Percentiles rank a stretch among this genome's conserved stretches.
Evolutionary conservation across 805 yeast species (phyloP).

Genomic region (Myxozyma geophila): DNA sequence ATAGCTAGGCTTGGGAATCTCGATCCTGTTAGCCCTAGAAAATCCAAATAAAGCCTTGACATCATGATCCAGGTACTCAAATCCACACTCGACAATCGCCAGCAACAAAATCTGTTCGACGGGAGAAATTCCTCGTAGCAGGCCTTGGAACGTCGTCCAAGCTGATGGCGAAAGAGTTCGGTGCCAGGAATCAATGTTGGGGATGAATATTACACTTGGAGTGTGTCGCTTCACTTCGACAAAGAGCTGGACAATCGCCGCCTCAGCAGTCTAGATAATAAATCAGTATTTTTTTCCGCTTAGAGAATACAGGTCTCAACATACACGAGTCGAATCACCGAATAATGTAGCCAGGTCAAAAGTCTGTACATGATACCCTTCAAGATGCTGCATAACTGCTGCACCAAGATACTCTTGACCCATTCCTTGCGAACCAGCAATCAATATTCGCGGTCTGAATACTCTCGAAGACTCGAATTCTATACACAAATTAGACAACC

Average conservation of each 20-base stretch:
- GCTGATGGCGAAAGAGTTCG: conserved; percentile 70
- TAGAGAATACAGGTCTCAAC: neutral
- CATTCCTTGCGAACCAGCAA: conserved; percentile 74
- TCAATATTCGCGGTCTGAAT: conserved; percentile 78
- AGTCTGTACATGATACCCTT: conserved; percentile 87
- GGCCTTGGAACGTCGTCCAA: conserved; percentile 68
- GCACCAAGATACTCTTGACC: conserved; percentile 87
- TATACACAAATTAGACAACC: neutral
- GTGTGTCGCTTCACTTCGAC: conserved; percentile 87
- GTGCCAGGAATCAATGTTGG: conserved; percentile 79
- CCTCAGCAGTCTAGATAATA: conserved; percentile 64
- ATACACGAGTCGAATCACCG: conserved; percentile 68
- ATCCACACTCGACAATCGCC: conserved; percentile 63
- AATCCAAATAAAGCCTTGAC: conserved; percentile 63
- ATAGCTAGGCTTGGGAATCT: conserved; percentile 50
- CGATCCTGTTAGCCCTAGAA: conserved; percentile 54
- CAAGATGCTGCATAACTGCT: conserved; percentile 79
- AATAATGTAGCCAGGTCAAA: conserved; percentile 78
- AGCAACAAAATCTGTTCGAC: conserved; percentile 74
- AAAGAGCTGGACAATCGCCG: conserved; percentile 78
- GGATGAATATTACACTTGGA: conserved; percentile 83
- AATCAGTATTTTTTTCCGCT: neutral
- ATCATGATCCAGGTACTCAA: conserved; percentile 52
- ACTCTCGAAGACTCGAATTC: conserved; percentile 61
- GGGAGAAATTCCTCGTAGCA: conserved; percentile 69